phyloP scores from a whole-genome alignment of 257 asterid species.

The Nicotiana attenuata region DNA sequence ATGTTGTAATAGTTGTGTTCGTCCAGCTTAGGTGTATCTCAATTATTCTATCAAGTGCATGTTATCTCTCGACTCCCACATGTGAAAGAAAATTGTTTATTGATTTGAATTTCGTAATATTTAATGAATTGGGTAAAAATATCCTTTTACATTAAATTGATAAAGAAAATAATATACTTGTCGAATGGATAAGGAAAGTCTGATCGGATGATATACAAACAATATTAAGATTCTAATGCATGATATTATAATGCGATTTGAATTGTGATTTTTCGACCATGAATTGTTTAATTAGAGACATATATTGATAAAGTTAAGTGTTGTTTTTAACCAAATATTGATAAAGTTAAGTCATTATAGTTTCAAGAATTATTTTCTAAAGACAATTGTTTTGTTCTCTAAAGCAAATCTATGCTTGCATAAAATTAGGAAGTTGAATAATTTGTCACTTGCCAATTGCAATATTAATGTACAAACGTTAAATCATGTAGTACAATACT shows the following conservation, averaged over 20 bases:
- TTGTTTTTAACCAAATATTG: not conserved
- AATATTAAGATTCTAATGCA: not conserved
- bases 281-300: not conserved
- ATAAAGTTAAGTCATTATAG: not conserved
- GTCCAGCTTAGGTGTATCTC: not conserved
- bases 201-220: not conserved
- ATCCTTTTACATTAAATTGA: not conserved
- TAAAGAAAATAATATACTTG: not conserved
- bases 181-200: not conserved
- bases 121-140: not conserved
- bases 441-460: not conserved
- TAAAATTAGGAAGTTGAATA: not conserved
- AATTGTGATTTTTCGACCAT: not conserved
- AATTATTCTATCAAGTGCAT: not conserved
- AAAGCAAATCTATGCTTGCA: not conserved
- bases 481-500: not conserved
- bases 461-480: not conserved
- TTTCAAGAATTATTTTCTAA: not conserved
- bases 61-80: too few relatives aligned
- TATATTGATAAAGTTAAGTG: not conserved
- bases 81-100: not conserved
- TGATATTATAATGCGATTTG: not conserved
- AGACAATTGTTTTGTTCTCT: not conserved
- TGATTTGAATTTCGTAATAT: not conserved
- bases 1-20: not conserved